Evolutionary conservation across 2,329 filamentous ascomycete genomes (phyloP).

Genomic region (Emergomyces africanus): DNA sequence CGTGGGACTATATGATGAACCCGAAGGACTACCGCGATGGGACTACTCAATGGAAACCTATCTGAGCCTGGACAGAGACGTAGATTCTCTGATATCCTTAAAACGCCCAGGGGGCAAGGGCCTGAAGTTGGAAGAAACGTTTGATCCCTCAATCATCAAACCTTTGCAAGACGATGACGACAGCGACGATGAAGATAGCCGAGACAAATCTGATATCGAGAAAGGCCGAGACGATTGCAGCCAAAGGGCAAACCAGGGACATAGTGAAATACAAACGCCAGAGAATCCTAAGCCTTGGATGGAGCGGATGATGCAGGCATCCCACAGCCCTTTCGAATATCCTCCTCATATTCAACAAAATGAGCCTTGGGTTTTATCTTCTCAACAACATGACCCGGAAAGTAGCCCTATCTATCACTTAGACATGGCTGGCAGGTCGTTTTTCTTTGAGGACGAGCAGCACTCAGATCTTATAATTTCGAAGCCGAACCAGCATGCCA

Average conservation of each 20-base stretch:
- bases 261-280: neutral
- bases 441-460: constrained; percentile 12
- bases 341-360: neutral
- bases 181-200: constrained; percentile 44
- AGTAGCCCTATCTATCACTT: neutral
- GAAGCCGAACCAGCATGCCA: neutral
- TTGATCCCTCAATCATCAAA: constrained; percentile 48
- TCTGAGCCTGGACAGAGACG: neutral
- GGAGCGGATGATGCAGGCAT: neutral
- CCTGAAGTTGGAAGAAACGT: constrained; percentile 69
- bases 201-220: constrained; percentile 33
- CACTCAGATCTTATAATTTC: neutral
- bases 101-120: constrained; percentile 53
- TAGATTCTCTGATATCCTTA: constrained; percentile 29
- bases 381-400: neutral
- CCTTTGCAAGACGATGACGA: constrained; percentile 36
- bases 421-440: constrained; percentile 7
- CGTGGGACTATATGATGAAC: constrained; percentile 67
- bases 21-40: constrained; percentile 43
- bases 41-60: constrained; percentile 32
- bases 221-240: neutral
- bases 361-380: neutral
- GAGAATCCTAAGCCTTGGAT: neutral
- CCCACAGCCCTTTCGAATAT: neutral
- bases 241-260: neutral